A percentile compares a stretch with the other conserved stretches of the same genome.
Conservation (phyloP, 352 stramenopile genomes). For the Globisporangium yorkense region DNA sequence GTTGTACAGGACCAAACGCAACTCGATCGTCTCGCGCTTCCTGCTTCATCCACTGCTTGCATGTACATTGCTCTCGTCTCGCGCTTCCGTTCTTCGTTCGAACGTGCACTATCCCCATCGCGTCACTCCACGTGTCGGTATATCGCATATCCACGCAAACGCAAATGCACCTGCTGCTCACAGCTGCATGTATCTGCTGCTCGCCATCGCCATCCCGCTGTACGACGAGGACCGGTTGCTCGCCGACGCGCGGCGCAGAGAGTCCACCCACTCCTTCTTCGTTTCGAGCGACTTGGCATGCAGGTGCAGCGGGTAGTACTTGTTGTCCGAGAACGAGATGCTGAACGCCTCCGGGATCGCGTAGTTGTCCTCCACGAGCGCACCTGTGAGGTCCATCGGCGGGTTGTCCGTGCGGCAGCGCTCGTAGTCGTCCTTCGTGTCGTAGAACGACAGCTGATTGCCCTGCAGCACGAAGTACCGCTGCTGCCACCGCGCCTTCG, state of each 20-base stretch:
- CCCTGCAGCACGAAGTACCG: slow-evolving; percentile 85
- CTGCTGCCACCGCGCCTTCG: slow-evolving; percentile 77
- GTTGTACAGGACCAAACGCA: neutral
- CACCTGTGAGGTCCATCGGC: slow-evolving; percentile 73
- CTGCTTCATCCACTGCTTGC: neutral
- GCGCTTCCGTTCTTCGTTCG: neutral
- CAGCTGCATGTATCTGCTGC: slow-evolving; percentile 32
- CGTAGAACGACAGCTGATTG: slow-evolving; percentile 72
- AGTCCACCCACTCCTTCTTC: slow-evolving; percentile 79
- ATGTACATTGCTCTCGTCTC: neutral
- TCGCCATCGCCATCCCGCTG: slow-evolving; percentile 9
- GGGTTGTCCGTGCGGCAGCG: slow-evolving; percentile 72
- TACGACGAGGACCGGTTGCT: slow-evolving; percentile 18
- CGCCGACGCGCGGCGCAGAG: slow-evolving; percentile 48
- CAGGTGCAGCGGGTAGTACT: slow-evolving; percentile 76
- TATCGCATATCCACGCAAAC: neutral
- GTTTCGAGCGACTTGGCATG: slow-evolving; percentile 74
- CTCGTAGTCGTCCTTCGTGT: slow-evolving; percentile 86
- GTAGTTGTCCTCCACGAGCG: slow-evolving; percentile 70
- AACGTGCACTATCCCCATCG: neutral
- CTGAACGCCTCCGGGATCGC: slow-evolving; percentile 78
- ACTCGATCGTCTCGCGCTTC: neutral
- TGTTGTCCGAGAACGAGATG: slow-evolving; percentile 73
- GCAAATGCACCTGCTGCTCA: slow-evolving; percentile 3
- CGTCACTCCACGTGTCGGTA: neutral